Percentiles rank a stretch among this genome's conserved stretches.
Conservation (phyloP, 306 rosid genomes). For the Sindora glabra region DNA sequence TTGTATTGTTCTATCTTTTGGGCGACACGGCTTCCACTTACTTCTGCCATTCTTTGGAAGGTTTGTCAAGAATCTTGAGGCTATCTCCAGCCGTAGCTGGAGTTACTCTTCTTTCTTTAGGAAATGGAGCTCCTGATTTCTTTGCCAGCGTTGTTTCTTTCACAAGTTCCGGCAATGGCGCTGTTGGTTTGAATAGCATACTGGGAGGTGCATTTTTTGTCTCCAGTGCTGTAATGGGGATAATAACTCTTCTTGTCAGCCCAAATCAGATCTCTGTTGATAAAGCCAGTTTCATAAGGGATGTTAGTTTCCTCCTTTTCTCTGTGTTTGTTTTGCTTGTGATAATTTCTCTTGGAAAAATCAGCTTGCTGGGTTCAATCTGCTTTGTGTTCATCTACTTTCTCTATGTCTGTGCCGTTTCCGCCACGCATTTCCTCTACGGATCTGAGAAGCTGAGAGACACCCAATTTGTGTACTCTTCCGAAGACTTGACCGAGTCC, state of each 20-base stretch:
- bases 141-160: slow-evolving; percentile 64
- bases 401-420: slow-evolving; percentile 53
- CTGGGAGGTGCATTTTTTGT: slow-evolving; percentile 73
- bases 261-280: slow-evolving; percentile 29
- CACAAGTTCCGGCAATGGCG: slow-evolving; percentile 44
- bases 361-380: slow-evolving; percentile 52
- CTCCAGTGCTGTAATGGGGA: slow-evolving; percentile 55
- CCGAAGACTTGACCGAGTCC: slow-evolving; percentile 10
- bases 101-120: slow-evolving; percentile 75
- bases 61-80: slow-evolving; percentile 47
- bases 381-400: slow-evolving; percentile 51
- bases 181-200: slow-evolving; percentile 62
- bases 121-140: slow-evolving; percentile 89
- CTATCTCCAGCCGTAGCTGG: slow-evolving; percentile 89
- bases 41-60: slow-evolving; percentile 64
- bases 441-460: slow-evolving; percentile 11
- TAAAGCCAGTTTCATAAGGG: slow-evolving; percentile 47
- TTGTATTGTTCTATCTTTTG: slow-evolving; percentile 61
- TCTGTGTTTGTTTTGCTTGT: slow-evolving; percentile 35
- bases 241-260: slow-evolving; percentile 45
- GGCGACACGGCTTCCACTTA: slow-evolving; percentile 81
- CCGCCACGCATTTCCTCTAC: slow-evolving; percentile 37
- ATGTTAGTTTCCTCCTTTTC: slow-evolving; percentile 52
- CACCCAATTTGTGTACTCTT: background rate
- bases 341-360: slow-evolving; percentile 42